Evolutionary conservation across 805 yeast species (phyloP).

Genomic region (Lipomyces chichibuensis): DNA sequence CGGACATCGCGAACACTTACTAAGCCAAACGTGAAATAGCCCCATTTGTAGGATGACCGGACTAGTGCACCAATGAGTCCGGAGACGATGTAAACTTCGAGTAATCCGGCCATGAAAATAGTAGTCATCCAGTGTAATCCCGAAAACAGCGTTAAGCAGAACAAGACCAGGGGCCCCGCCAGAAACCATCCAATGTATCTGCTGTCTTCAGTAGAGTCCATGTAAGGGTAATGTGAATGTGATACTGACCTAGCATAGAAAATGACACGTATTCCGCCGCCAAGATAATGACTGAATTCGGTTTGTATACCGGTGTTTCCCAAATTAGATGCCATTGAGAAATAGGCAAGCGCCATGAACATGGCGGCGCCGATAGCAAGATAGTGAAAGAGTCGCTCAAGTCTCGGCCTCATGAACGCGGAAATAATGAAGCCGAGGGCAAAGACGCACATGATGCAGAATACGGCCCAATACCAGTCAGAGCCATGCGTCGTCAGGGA

Average conservation of each 20-base stretch:
- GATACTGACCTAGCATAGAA: conserved; percentile 51
- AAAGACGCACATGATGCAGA: conserved; percentile 51
- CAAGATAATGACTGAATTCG: conserved; percentile 55
- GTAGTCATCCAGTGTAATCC: conserved; percentile 43
- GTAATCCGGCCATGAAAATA: conserved; percentile 43
- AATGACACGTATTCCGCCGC: conserved; percentile 51
- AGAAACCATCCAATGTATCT: conserved; percentile 59
- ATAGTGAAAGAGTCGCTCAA: conserved; percentile 46
- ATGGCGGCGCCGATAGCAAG: conserved; percentile 50
- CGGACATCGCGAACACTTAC: not conserved
- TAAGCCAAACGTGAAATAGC: conserved; percentile 55
- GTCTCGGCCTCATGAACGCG: conserved; percentile 36
- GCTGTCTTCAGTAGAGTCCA: not conserved
- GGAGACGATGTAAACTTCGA: conserved; percentile 56
- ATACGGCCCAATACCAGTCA: conserved; percentile 69
- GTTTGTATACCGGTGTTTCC: conserved; percentile 56
- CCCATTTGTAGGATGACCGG: not conserved
- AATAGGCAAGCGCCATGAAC: conserved; percentile 54
- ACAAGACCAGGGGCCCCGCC: conserved; percentile 53
- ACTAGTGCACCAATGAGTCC: conserved; percentile 48
- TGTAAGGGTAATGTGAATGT: not conserved
- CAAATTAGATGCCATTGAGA: conserved; percentile 60
- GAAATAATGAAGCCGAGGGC: conserved; percentile 39
- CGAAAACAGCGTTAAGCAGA: conserved; percentile 44
- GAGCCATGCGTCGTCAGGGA: conserved; percentile 62